Percentiles rank a stretch among this genome's conserved stretches.
These are phyloP conservation scores for Stachybotrys chlorohalonatus DNA, from an alignment of 2,329 filamentous ascomycete genomes.

Conservation along the genomic window DNA sequence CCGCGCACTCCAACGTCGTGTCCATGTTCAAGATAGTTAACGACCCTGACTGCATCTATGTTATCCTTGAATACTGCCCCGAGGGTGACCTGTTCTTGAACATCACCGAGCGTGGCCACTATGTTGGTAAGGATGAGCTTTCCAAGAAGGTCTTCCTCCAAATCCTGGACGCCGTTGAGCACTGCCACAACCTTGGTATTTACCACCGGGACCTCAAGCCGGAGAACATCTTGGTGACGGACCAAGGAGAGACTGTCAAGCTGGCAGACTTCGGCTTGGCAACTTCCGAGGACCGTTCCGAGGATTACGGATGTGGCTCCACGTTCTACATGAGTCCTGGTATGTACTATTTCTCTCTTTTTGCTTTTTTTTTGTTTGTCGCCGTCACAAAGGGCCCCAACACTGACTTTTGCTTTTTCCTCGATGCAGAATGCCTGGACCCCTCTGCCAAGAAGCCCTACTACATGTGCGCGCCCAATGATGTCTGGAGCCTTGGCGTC, in stretches of 20 bases:
- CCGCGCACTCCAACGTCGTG: slow-evolving; percentile 85
- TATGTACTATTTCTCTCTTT: slow-evolving; percentile 36
- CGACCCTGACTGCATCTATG: slow-evolving; percentile 84
- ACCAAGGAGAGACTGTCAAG: slow-evolving; percentile 83
- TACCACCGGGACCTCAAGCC: slow-evolving; percentile 98
- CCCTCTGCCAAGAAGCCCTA: slow-evolving; percentile 64
- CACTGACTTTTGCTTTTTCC: slow-evolving; percentile 14
- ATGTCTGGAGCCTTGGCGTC: slow-evolving; percentile 96
- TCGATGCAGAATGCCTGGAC: slow-evolving; percentile 71
- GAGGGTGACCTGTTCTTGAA: slow-evolving; percentile 96
- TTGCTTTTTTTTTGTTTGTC: slow-evolving; percentile 4
- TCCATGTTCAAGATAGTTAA: slow-evolving; percentile 92
- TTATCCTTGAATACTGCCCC: slow-evolving; percentile 93
- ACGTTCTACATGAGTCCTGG: slow-evolving; percentile 99
- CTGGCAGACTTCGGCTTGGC: slow-evolving; percentile 96
- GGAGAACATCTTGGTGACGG: slow-evolving; percentile 91
- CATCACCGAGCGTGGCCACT: slow-evolving; percentile 91
- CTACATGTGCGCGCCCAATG: slow-evolving; percentile 90
- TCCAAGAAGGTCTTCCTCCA: slow-evolving; percentile 86
- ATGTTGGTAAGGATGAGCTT: slow-evolving; percentile 83
- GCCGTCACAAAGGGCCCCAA: slow-evolving; percentile 7
- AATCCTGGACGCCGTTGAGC: slow-evolving; percentile 90
- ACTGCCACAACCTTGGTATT: slow-evolving; percentile 87
- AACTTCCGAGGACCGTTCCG: slow-evolving; percentile 72
- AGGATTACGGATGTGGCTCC: slow-evolving; percentile 95